A percentile compares a stretch with the other conserved stretches of the same genome.
phyloP scores from a whole-genome alignment of 208 protist genomes.

The Leishmania tarentolae region DNA sequence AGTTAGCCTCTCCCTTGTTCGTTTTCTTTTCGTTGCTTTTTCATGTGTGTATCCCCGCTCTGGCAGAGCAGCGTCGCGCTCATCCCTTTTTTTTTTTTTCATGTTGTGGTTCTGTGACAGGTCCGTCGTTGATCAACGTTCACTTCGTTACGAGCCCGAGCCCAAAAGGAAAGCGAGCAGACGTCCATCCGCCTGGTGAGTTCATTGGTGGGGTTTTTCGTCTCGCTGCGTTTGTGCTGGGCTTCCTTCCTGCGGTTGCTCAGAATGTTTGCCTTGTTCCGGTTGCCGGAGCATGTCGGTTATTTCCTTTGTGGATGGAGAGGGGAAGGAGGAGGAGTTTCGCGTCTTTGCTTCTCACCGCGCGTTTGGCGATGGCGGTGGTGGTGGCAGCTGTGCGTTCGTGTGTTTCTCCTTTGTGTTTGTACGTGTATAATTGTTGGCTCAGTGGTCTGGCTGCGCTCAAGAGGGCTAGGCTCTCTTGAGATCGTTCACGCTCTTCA shows the following conservation, averaged over 20 bases:
- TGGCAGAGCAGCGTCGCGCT: too few species aligned
- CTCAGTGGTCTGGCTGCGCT: neutral
- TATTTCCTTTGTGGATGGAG: too few species aligned
- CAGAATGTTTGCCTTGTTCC: neutral
- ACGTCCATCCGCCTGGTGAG: too few species aligned
- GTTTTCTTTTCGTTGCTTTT: neutral
- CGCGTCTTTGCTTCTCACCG: neutral
- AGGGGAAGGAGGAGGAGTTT: too few species aligned
- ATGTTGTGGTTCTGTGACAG: neutral
- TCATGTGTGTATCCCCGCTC: neutral
- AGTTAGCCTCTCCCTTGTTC: neutral
- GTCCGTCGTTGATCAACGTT: too few species aligned
- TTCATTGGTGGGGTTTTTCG: neutral
- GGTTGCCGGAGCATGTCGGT: neutral
- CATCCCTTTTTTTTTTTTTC: neutral
- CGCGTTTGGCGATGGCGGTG: neutral
- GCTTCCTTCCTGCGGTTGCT: neutral
- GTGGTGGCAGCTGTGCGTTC: neutral
- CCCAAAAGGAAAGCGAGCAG: too few species aligned
- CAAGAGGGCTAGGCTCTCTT: neutral
- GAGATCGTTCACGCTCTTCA: neutral
- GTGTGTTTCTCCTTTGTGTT: neutral
- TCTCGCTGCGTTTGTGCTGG: neutral
- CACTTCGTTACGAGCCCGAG: too few species aligned
- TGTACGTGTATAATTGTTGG: neutral